Evolutionary conservation across 2,329 filamentous ascomycete genomes (phyloP).

Genomic region (Colletotrichum sp.): DNA sequence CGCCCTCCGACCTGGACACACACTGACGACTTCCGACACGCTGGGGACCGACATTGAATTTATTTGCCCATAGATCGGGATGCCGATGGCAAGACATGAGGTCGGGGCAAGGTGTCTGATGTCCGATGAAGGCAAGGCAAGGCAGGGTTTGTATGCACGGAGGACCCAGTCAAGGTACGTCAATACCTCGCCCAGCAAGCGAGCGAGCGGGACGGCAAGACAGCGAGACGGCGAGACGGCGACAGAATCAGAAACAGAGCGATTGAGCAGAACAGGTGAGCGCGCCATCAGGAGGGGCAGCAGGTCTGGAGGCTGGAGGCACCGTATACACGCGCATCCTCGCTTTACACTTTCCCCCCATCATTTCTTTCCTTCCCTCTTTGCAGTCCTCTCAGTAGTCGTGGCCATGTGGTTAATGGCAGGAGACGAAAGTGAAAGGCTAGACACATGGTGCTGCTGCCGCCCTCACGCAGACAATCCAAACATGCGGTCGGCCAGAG

Average conservation of each 20-base stretch:
- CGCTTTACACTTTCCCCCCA: background rate
- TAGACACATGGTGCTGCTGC: background rate
- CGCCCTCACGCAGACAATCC: background rate
- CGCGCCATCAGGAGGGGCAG: background rate
- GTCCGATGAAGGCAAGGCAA: constrained; percentile 7
- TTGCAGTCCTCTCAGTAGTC: background rate
- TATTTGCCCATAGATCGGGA: background rate
- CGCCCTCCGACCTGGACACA: background rate
- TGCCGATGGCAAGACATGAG: background rate
- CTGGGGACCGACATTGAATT: background rate
- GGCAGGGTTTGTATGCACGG: constrained; percentile 7
- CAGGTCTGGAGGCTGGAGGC: background rate
- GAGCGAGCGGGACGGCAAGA: constrained; percentile 3
- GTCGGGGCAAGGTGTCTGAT: constrained; percentile 5
- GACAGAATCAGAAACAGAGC: background rate
- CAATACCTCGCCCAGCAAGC: background rate
- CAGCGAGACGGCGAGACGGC: background rate
- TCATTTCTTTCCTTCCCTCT: background rate
- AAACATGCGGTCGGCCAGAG: background rate
- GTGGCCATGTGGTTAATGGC: background rate
- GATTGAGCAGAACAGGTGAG: background rate
- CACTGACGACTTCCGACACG: background rate
- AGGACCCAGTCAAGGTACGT: constrained; percentile 7
- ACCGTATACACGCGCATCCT: background rate
- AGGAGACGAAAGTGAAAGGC: background rate